Evolutionary conservation across 2,329 filamentous ascomycete species (phyloP).

Genomic region (Venturia effusa): DNA sequence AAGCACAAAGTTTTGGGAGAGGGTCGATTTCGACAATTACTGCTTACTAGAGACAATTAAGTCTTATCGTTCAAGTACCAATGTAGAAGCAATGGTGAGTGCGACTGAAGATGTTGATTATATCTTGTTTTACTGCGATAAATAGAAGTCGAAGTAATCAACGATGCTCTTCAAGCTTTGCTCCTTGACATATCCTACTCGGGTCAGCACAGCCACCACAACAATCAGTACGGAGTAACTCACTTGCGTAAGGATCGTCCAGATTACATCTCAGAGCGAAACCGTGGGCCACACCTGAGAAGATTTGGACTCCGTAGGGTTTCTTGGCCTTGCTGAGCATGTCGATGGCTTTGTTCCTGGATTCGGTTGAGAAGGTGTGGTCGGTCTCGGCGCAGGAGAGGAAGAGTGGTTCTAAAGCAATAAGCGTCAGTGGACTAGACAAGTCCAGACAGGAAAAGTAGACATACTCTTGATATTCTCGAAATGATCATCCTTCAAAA

Average conservation of each 20-base stretch:
- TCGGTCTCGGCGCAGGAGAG: slow-evolving; percentile 37
- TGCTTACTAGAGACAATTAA: too few relatives aligned
- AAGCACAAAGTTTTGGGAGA: too few relatives aligned
- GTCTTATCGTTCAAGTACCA: too few relatives aligned
- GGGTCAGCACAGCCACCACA: background rate
- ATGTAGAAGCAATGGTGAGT: too few relatives aligned
- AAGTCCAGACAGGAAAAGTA: background rate
- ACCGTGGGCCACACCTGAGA: slow-evolving; percentile 24
- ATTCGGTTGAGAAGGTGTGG: slow-evolving; percentile 30
- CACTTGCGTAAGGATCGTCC: slow-evolving; percentile 33
- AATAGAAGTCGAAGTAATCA: slow-evolving; percentile 17
- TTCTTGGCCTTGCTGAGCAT: slow-evolving; percentile 31
- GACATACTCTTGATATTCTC: slow-evolving; percentile 23
- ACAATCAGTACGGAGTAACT: slow-evolving; percentile 8
- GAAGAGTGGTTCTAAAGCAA: slow-evolving; percentile 27
- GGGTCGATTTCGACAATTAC: too few relatives aligned
- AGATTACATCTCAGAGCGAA: slow-evolving; percentile 27
- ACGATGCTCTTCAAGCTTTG: slow-evolving; percentile 20
- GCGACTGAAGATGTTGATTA: too few relatives aligned
- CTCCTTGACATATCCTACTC: slow-evolving; percentile 18
- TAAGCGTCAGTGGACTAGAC: background rate
- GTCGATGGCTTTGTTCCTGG: slow-evolving; percentile 32
- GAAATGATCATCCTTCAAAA: slow-evolving; percentile 39
- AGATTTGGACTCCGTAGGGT: slow-evolving; percentile 23
- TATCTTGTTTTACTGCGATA: background rate